Percentiles rank a stretch among this genome's conserved stretches.
These are phyloP conservation scores for Calonectria hawksworthii DNA, from an alignment of 2,329 filamentous ascomycete genomes.

Conservation along the genomic window DNA sequence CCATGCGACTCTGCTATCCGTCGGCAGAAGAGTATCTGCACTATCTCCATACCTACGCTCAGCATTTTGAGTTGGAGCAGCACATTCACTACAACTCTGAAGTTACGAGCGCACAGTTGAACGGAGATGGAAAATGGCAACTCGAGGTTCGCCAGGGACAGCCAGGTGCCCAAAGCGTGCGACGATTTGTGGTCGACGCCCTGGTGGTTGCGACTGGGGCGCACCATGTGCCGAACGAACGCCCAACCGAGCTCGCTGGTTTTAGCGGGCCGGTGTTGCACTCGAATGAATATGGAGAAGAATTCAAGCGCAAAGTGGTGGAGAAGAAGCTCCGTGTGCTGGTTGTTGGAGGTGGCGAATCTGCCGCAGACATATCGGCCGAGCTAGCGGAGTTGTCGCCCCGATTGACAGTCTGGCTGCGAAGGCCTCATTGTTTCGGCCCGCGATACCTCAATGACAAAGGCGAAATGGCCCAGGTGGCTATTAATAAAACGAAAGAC, in stretches of 20 bases:
- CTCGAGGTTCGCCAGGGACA: background rate
- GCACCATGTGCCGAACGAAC: background rate
- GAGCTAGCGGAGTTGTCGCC: background rate
- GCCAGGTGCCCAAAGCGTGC: background rate
- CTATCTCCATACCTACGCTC: background rate
- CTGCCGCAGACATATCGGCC: background rate
- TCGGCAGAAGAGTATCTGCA: conserved; percentile 2
- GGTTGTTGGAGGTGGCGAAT: background rate
- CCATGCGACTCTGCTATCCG: background rate
- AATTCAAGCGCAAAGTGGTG: background rate
- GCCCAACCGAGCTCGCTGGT: background rate
- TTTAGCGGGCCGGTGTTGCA: background rate
- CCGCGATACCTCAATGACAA: background rate
- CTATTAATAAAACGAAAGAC: background rate
- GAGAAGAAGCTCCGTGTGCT: background rate
- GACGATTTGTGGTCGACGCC: background rate
- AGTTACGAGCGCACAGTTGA: background rate
- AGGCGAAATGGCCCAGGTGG: background rate
- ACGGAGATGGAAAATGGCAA: background rate
- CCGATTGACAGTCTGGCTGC: background rate
- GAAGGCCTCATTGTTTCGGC: conserved; percentile 1
- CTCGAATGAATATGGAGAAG: background rate
- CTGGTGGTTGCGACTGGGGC: background rate
- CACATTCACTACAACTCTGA: background rate
- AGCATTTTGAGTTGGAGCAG: background rate